These are phyloP conservation scores for Fusarium euwallaceae DNA, from an alignment of 2,329 filamentous ascomycete species.

Conservation along the genomic window DNA sequence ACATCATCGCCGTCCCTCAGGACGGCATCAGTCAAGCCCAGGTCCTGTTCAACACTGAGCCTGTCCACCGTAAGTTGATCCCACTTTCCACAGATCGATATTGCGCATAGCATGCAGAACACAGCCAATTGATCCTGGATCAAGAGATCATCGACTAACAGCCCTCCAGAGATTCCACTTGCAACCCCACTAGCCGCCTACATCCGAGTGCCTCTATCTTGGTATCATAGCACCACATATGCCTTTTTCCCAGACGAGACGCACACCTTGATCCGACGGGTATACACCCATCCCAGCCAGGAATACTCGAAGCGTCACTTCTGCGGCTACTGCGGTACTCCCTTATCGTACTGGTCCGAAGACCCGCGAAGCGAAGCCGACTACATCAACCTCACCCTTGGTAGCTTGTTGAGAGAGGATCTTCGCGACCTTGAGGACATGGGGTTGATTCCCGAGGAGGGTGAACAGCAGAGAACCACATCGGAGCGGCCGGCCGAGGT, in stretches of 20 bases:
- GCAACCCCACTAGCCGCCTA: conserved; percentile 83
- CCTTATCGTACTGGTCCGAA: conserved; percentile 87
- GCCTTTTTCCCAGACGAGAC: conserved; percentile 85
- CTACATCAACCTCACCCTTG: conserved; percentile 85
- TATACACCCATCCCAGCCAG: conserved; percentile 72
- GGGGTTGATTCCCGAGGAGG: conserved; percentile 73
- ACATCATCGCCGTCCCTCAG: conserved; percentile 78
- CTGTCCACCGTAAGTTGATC: conserved; percentile 75
- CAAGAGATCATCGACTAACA: conserved; percentile 22
- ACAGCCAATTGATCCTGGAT: not conserved
- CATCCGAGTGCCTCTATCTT: conserved; percentile 83
- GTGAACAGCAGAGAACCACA: conserved; percentile 39
- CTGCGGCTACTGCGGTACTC: conserved; percentile 92
- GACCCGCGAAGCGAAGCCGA: conserved; percentile 77
- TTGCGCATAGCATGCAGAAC: not conserved
- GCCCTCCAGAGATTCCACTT: conserved; percentile 69
- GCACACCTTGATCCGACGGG: conserved; percentile 73
- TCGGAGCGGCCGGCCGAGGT: conserved; percentile 5
- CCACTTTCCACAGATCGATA: not conserved
- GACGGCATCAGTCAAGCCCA: conserved; percentile 68
- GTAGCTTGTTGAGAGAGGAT: conserved; percentile 79
- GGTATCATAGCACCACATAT: conserved; percentile 82
- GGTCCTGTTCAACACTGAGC: conserved; percentile 81
- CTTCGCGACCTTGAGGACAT: conserved; percentile 80
- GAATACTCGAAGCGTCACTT: conserved; percentile 79